phyloP scores from a whole-genome alignment of 345 rosid genomes.

The Alliaria petiolata region DNA sequence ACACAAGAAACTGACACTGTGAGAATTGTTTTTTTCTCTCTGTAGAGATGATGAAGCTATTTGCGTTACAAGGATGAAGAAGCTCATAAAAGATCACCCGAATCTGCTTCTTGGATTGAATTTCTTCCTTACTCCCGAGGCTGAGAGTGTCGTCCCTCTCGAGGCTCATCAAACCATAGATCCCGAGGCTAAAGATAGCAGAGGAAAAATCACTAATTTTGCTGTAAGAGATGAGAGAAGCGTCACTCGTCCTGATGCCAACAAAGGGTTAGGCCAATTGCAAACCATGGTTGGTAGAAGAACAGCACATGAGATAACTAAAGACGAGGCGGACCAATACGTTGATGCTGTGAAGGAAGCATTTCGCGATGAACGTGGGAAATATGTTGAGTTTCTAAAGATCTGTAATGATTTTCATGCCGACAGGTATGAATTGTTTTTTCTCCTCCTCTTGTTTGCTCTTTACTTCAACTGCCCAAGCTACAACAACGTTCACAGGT shows the following conservation, averaged over 20 bases:
- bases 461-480: neutral
- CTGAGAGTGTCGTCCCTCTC: neutral
- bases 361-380: conserved; percentile 5
- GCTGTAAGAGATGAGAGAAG: too few relatives aligned
- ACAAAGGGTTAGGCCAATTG: neutral
- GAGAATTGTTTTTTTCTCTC: neutral
- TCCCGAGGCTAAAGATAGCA: too few relatives aligned
- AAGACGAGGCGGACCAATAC: neutral
- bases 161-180: too few relatives aligned
- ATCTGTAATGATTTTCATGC: neutral
- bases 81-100: neutral
- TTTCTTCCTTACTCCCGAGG: neutral
- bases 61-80: neutral
- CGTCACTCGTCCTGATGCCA: too few relatives aligned
- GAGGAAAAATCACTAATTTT: too few relatives aligned
- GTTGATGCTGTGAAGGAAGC: neutral
- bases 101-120: neutral
- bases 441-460: neutral
- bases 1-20: neutral
- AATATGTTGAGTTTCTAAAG: neutral
- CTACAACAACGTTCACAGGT: neutral
- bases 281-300: neutral
- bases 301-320: neutral
- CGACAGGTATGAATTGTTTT: neutral
- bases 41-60: neutral